These are phyloP conservation scores for Pythium brachiatum DNA, from an alignment of 352 stramenopile genomes.

Conservation along the genomic window DNA sequence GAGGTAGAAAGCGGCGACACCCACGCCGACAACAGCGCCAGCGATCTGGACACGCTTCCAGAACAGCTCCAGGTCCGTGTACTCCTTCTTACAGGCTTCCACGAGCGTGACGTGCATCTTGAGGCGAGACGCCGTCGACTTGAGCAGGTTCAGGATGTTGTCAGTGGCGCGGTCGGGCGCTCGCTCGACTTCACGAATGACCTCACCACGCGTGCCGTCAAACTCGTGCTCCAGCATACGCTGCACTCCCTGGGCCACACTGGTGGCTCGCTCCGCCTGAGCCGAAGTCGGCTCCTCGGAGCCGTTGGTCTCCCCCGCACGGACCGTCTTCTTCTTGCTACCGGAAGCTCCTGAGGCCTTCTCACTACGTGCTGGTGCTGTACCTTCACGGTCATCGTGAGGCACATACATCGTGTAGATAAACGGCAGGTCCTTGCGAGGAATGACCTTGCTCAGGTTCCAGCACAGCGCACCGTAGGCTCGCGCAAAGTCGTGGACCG, in stretches of 20 bases:
- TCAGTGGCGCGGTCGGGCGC: conserved; percentile 81
- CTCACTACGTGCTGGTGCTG: background rate
- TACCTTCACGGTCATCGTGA: conserved; percentile 42
- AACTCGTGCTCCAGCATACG: conserved; percentile 85
- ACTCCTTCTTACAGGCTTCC: conserved; percentile 76
- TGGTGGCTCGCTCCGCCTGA: background rate
- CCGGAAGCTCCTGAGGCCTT: conserved; percentile 6
- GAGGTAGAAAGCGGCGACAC: conserved; percentile 70
- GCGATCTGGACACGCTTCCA: conserved; percentile 75
- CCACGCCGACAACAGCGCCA: conserved; percentile 54
- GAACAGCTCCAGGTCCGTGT: conserved; percentile 63
- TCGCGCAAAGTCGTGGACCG: conserved; percentile 83
- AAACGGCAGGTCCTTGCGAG: conserved; percentile 82
- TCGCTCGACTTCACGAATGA: conserved; percentile 80
- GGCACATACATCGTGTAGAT: conserved; percentile 91
- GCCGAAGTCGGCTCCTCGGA: background rate
- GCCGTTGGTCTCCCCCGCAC: background rate
- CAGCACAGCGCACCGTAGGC: conserved; percentile 85
- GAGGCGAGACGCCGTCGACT: conserved; percentile 67
- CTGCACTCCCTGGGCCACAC: conserved; percentile 34
- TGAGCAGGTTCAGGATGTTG: conserved; percentile 80
- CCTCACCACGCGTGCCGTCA: conserved; percentile 78
- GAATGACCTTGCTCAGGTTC: conserved; percentile 88
- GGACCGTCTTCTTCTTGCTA: conserved; percentile 5
- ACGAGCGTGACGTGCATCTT: conserved; percentile 86